phyloP scores from a whole-genome alignment of 441 rosid genomes.

The Theobroma grandiflorum region DNA sequence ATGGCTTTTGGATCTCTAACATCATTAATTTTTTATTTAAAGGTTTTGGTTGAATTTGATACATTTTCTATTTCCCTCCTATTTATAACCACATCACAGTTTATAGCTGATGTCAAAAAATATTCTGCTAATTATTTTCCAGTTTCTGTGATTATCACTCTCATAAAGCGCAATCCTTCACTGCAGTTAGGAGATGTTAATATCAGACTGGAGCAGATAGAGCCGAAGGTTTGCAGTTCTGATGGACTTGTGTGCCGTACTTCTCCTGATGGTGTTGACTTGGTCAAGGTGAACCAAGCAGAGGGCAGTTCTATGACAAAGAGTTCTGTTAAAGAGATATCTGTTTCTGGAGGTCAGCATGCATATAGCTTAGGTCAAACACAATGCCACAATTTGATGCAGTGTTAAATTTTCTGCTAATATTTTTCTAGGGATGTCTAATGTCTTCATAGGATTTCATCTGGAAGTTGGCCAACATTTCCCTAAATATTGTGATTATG shows the following conservation, averaged over 20 bases:
- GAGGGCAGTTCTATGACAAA: slow-evolving; percentile 85
- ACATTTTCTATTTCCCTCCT: background rate
- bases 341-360: slow-evolving; percentile 80
- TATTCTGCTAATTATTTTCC: background rate
- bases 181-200: slow-evolving; percentile 91
- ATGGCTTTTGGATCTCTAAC: background rate
- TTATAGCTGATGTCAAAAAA: background rate
- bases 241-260: slow-evolving; percentile 57
- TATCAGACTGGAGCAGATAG: slow-evolving; percentile 85
- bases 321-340: slow-evolving; percentile 67
- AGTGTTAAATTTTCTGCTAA: background rate
- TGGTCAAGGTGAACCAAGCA: slow-evolving; percentile 58
- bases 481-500: background rate
- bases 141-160: background rate
- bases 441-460: slow-evolving; percentile 3
- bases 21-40: background rate
- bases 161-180: slow-evolving; percentile 17
- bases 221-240: slow-evolving; percentile 71
- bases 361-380: slow-evolving; percentile 16
- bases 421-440: slow-evolving; percentile 13
- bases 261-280: slow-evolving; percentile 60
- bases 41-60: slow-evolving; percentile 1
- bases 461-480: slow-evolving; percentile 6
- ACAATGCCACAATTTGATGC: background rate
- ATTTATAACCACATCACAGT: background rate